Evolutionary conservation across 768 basidiomycete genomes (phyloP).

Genomic region (Cystoderma amianthinum): DNA sequence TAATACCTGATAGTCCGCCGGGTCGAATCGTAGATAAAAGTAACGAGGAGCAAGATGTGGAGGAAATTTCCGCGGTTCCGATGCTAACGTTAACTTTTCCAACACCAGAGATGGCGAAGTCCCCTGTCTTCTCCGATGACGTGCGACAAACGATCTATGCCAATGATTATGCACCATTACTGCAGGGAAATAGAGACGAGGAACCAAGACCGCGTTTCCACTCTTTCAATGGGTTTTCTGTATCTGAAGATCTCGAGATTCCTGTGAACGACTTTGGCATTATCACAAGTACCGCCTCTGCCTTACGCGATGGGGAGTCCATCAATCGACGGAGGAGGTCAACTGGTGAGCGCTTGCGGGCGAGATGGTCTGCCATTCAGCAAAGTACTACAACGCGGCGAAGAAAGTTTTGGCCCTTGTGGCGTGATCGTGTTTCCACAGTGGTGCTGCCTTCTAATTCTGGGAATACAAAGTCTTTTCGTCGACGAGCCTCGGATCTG

Average conservation of each 20-base stretch:
- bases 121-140: constrained; percentile 4
- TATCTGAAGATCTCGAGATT: too few relatives aligned
- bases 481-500: background rate
- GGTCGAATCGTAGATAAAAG: too few relatives aligned
- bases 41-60: background rate
- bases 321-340: too few relatives aligned
- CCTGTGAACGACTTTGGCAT: background rate
- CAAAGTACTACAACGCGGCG: background rate
- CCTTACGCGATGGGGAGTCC: too few relatives aligned
- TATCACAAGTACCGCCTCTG: background rate
- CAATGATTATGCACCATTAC: background rate
- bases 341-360: background rate
- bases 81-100: constrained; percentile 23
- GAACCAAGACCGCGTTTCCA: too few relatives aligned
- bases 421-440: background rate
- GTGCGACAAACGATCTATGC: background rate
- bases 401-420: background rate
- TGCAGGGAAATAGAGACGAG: background rate
- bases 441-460: background rate
- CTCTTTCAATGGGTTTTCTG: too few relatives aligned
- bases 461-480: background rate
- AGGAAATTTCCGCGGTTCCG: constrained; percentile 12
- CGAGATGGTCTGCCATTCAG: background rate
- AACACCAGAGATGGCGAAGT: constrained; percentile 20
- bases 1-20: too few relatives aligned